A percentile compares a stretch with the other conserved stretches of the same genome.
These are phyloP conservation scores for Monosporozyma servazzii DNA, from an alignment of 805 yeast species.

Conservation along the genomic window DNA sequence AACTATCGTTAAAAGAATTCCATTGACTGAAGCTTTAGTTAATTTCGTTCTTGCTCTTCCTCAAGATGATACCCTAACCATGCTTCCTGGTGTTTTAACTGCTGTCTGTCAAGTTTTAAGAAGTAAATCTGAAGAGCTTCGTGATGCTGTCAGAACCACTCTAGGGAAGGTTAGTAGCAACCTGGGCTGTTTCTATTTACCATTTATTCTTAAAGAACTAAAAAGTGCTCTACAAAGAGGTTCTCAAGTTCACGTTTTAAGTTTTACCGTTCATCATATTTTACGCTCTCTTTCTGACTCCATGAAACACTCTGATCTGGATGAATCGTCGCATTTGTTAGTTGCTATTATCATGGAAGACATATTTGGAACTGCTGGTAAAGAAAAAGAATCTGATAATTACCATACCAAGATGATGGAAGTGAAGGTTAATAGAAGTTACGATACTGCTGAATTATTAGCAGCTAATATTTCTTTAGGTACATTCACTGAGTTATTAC, in stretches of 20 bases:
- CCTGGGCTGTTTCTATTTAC: slow-evolving; percentile 66
- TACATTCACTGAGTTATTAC: slow-evolving; percentile 47
- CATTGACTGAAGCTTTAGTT: slow-evolving; percentile 73
- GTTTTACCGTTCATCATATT: slow-evolving; percentile 75
- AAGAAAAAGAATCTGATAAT: slow-evolving; percentile 91
- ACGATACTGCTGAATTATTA: slow-evolving; percentile 74
- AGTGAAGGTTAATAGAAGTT: slow-evolving; percentile 81
- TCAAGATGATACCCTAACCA: slow-evolving; percentile 42
- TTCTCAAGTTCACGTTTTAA: slow-evolving; percentile 85
- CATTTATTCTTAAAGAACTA: slow-evolving; percentile 69
- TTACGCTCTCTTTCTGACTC: slow-evolving; percentile 42
- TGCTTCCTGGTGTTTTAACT: slow-evolving; percentile 76
- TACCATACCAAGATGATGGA: slow-evolving; percentile 81
- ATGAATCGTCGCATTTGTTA: slow-evolving; percentile 50
- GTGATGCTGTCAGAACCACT: slow-evolving; percentile 77
- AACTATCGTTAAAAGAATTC: slow-evolving; percentile 65
- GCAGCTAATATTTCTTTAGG: slow-evolving; percentile 54
- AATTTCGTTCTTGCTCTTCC: slow-evolving; percentile 56
- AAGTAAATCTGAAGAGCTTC: slow-evolving; percentile 73
- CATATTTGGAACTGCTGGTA: slow-evolving; percentile 82
- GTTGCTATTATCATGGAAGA: slow-evolving; percentile 83
- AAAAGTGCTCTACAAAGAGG: slow-evolving; percentile 75
- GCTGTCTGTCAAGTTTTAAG: slow-evolving; percentile 83
- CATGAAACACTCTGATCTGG: slow-evolving; percentile 63
- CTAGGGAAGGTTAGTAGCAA: slow-evolving; percentile 53